Conservation (phyloP, 163 green algal species). For the Picocystis sp. region DNA sequence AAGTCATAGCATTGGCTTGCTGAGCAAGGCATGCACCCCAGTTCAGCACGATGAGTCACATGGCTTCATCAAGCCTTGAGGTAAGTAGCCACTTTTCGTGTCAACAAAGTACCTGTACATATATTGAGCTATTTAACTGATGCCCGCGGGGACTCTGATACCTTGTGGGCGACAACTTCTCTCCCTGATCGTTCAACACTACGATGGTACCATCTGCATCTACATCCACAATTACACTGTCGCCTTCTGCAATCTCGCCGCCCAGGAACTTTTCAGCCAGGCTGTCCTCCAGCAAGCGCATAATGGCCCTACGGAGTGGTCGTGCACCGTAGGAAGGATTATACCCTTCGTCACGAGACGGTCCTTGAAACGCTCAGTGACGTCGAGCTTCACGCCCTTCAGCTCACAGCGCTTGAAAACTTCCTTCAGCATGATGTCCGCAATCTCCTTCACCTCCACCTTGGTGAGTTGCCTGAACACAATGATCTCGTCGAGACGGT, state of each 20-base stretch:
- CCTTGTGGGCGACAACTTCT: background rate
- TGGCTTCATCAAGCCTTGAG: no score
- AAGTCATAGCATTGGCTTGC: no score
- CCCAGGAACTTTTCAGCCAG: conserved; percentile 10
- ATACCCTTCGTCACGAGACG: background rate
- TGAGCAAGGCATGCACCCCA: no score
- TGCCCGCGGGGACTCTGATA: no score
- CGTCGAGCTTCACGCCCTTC: conserved; percentile 10
- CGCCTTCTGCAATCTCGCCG: conserved; percentile 1
- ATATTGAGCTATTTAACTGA: no score
- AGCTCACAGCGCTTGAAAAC: conserved; percentile 12
- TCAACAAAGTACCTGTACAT: no score
- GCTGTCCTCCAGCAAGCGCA: conserved; percentile 16
- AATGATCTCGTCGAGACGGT: conserved; percentile 35
- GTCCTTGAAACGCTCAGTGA: conserved; percentile 6
- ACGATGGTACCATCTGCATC: conserved; percentile 1
- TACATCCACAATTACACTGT: conserved; percentile 9
- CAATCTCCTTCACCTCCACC: conserved; percentile 20
- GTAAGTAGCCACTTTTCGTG: no score
- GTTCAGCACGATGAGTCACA: no score
- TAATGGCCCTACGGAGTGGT: conserved; percentile 8
- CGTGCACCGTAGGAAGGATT: conserved; percentile 5
- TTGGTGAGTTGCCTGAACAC: conserved; percentile 27
- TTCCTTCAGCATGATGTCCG: conserved; percentile 25
- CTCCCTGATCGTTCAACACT: background rate